phyloP scores from a whole-genome alignment of 2,329 filamentous ascomycete species.

The Trichoderma sp. region DNA sequence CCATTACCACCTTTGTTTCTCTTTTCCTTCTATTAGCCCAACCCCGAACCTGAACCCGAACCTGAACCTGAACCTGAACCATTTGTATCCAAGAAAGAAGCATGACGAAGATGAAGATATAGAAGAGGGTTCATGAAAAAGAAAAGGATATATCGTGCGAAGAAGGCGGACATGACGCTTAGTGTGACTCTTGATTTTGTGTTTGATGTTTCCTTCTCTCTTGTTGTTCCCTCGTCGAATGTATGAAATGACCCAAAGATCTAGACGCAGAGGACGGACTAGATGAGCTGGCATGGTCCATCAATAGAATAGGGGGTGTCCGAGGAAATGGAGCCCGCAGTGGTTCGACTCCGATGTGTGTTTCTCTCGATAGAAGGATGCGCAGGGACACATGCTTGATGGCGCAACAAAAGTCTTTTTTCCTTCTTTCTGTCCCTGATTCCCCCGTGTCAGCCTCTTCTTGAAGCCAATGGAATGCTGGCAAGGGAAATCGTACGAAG shows the following conservation, averaged over 20 bases:
- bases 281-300: conserved; percentile 13
- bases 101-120: conserved; percentile 1
- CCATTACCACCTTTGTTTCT: background rate
- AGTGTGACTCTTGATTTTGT: background rate
- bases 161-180: conserved; percentile 1
- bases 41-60: background rate
- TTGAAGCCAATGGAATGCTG: background rate
- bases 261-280: conserved; percentile 24
- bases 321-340: background rate
- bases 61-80: background rate
- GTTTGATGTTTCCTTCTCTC: background rate
- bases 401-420: conserved; percentile 16
- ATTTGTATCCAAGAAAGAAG: background rate
- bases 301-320: background rate
- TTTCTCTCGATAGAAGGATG: background rate
- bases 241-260: conserved; percentile 25
- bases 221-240: background rate
- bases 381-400: conserved; percentile 21
- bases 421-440: background rate
- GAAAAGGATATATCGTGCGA: too few species aligned
- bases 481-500: background rate
- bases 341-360: background rate
- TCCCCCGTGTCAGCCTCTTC: background rate
- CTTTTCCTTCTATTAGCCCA: conserved; percentile 18
- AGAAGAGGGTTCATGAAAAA: conserved; percentile 1